A percentile compares a stretch with the other conserved stretches of the same genome.
Conservation (phyloP, 148 eudicot species). For the Fagopyrum homotropicum region DNA sequence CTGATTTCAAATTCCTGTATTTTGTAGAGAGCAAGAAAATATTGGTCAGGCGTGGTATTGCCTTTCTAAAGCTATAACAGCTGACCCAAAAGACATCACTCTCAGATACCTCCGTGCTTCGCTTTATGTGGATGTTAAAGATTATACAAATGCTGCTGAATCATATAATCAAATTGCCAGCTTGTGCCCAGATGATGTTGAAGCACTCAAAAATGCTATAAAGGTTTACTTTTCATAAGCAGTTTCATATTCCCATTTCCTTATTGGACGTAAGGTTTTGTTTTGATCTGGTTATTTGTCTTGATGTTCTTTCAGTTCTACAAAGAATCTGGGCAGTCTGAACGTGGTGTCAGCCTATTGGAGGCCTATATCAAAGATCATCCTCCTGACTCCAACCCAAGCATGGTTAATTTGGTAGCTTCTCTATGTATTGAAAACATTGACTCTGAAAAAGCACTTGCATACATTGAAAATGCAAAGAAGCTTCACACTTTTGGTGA, state of each 20-base stretch:
- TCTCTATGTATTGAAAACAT: slow-evolving; percentile 44
- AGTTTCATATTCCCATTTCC: slow-evolving; percentile 3
- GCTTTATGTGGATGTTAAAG: slow-evolving; percentile 49
- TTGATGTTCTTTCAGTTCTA: slow-evolving; percentile 45
- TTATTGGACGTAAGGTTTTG: slow-evolving; percentile 4
- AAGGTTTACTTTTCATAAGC: slow-evolving; percentile 32
- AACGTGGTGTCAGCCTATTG: slow-evolving; percentile 46
- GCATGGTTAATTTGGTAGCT: slow-evolving; percentile 54
- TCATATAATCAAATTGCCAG: slow-evolving; percentile 64
- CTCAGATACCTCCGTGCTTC: slow-evolving; percentile 60
- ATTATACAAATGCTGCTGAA: slow-evolving; percentile 72
- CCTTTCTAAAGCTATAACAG: slow-evolving; percentile 73
- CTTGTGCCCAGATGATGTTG: slow-evolving; percentile 47
- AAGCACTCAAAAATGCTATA: slow-evolving; percentile 57
- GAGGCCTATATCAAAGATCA: slow-evolving; percentile 53
- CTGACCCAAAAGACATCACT: slow-evolving; percentile 65
- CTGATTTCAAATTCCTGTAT: not conserved
- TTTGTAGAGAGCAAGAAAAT: slow-evolving; percentile 70
- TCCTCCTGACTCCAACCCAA: slow-evolving; percentile 43
- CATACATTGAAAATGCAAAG: slow-evolving; percentile 56
- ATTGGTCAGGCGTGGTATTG: slow-evolving; percentile 59
- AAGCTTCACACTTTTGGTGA: slow-evolving; percentile 25
- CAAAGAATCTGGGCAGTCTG: slow-evolving; percentile 46
- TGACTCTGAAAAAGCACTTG: slow-evolving; percentile 56
- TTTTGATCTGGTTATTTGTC: not conserved